A percentile compares a stretch with the other conserved stretches of the same genome.
Evolutionary conservation across 352 stramenopile species (phyloP).

Genomic region (Globisporangium splendens): DNA sequence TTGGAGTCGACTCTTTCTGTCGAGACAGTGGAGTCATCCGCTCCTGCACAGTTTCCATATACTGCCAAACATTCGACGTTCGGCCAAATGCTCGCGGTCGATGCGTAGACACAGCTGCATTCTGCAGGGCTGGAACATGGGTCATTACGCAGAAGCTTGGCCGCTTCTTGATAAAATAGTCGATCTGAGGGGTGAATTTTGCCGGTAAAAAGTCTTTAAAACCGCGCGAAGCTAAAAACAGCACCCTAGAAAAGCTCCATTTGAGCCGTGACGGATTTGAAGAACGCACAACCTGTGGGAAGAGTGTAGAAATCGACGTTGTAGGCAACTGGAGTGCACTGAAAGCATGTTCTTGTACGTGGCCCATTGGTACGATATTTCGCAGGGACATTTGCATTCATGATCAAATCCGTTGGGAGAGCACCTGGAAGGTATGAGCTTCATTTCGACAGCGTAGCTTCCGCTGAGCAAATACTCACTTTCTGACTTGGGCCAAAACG

Average conservation of each 20-base stretch:
- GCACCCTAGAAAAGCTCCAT: not conserved
- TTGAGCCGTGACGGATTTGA: too few relatives aligned
- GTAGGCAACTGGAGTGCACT: too few relatives aligned
- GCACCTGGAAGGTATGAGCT: conserved; percentile 27
- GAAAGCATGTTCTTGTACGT: not conserved
- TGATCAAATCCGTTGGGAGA: conserved; percentile 37
- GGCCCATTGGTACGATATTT: not conserved
- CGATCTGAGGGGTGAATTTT: too few relatives aligned
- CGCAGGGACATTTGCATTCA: conserved; percentile 30
- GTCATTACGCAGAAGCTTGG: not conserved
- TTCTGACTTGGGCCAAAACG: not conserved
- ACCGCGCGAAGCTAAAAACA: not conserved
- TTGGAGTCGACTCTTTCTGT: not conserved
- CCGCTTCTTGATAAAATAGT: too few relatives aligned
- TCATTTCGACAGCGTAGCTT: not conserved
- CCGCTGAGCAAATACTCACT: not conserved
- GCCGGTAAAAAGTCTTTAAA: too few relatives aligned
- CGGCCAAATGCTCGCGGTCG: conserved; percentile 52
- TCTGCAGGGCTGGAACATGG: not conserved
- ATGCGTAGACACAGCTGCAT: conserved; percentile 1
- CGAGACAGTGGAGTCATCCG: conserved; percentile 17
- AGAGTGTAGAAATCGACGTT: too few relatives aligned
- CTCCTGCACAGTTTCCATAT: conserved; percentile 49
- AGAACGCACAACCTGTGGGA: too few relatives aligned
- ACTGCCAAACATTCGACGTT: conserved; percentile 74